phyloP scores from a whole-genome alignment of 2,329 filamentous ascomycete genomes.

The Tympanopsis confertula region DNA sequence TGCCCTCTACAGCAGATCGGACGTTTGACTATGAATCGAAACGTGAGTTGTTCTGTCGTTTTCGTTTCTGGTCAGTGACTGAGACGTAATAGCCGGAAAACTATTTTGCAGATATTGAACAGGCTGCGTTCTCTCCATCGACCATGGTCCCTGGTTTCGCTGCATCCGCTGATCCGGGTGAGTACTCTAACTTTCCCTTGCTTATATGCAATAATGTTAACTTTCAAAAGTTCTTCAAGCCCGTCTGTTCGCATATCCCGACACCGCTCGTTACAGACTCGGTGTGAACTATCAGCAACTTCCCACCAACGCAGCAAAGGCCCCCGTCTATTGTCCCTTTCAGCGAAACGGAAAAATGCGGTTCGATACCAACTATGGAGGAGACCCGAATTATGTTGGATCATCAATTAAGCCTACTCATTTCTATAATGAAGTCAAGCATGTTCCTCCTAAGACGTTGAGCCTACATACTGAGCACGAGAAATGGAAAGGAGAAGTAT shows the following conservation, averaged over 20 bases:
- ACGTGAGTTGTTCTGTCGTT: conserved; percentile 16
- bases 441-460: too few relatives aligned
- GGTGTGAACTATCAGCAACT: conserved; percentile 47
- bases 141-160: conserved; percentile 42
- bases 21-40: conserved; percentile 35
- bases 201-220: neutral
- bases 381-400: conserved; percentile 28
- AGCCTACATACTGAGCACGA: conserved; percentile 4
- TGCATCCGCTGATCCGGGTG: conserved; percentile 34
- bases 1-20: conserved; percentile 36
- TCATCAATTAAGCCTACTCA: conserved; percentile 14
- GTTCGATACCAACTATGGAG: conserved; percentile 30
- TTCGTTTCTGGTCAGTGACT: conserved; percentile 3
- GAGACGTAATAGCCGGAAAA: conserved; percentile 7
- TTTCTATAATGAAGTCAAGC: conserved; percentile 3
- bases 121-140: conserved; percentile 43
- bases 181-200: neutral
- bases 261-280: conserved; percentile 42
- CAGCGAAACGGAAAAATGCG: conserved; percentile 24
- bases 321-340: conserved; percentile 19
- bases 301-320: conserved; percentile 32
- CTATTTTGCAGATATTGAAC: conserved; percentile 42
- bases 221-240: conserved; percentile 32
- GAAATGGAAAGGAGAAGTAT: conserved; percentile 5
- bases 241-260: conserved; percentile 40